A percentile compares a stretch with the other conserved stretches of the same genome.
phyloP scores from a whole-genome alignment of 495 filamentous ascomycete genomes.

The Penicillium egyptiacum region DNA sequence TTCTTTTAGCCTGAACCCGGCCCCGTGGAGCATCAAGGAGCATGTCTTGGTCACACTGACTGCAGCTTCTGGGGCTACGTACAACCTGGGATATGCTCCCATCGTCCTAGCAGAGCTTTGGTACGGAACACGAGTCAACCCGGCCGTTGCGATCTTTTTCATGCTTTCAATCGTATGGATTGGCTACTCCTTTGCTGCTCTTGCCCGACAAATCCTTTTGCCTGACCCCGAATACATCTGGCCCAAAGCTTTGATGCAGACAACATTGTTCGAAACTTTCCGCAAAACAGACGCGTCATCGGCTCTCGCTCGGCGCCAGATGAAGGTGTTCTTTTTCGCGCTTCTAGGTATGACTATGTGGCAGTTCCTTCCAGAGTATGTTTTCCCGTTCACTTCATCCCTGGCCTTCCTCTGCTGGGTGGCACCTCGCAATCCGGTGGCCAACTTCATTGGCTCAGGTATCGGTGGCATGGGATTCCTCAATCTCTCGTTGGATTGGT shows the following conservation, averaged over 20 bases:
- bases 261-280: conserved; percentile 55
- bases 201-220: conserved; percentile 54
- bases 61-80: conserved; percentile 54
- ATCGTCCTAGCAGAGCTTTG: conserved; percentile 56
- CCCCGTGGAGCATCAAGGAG: conserved; percentile 58
- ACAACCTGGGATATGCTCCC: conserved; percentile 49
- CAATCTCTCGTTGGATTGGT: conserved; percentile 58
- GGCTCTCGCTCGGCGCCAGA: conserved; percentile 50
- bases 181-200: conserved; percentile 55
- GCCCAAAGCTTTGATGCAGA: conserved; percentile 53
- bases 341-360: conserved; percentile 53
- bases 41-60: conserved; percentile 57
- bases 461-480: conserved; percentile 60
- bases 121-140: conserved; percentile 50
- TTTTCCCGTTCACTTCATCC: conserved; percentile 57
- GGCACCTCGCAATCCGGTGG: conserved; percentile 52
- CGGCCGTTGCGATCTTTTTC: conserved; percentile 54
- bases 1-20: conserved; percentile 55
- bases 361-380: conserved; percentile 60
- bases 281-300: conserved; percentile 51
- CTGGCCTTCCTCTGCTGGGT: conserved; percentile 64
- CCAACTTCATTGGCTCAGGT: conserved; percentile 58
- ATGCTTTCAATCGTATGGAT: conserved; percentile 58
- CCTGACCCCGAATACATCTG: conserved; percentile 56
- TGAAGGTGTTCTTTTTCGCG: conserved; percentile 53